A percentile compares a stretch with the other conserved stretches of the same genome.
These are phyloP conservation scores for Fusarium sp. DNA, from an alignment of 2,329 filamentous ascomycete genomes.

Conservation along the genomic window DNA sequence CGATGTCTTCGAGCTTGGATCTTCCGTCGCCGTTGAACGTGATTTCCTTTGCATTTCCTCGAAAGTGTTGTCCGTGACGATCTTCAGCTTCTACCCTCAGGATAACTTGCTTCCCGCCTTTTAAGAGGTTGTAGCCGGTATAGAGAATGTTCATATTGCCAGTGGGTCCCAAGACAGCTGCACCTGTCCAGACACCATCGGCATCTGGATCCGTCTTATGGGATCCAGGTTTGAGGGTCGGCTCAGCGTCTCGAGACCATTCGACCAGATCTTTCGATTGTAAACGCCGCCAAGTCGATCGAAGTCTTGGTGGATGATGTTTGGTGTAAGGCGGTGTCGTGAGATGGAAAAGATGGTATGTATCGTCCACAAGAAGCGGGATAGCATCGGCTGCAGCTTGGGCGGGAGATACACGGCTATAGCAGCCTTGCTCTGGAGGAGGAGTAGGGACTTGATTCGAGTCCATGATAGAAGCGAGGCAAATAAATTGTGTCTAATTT, in stretches of 20 bases:
- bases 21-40: too few species aligned
- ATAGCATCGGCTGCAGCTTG: conserved; percentile 56
- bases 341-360: conserved; percentile 57
- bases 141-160: conserved; percentile 56
- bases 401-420: conserved; percentile 47
- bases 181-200: conserved; percentile 55
- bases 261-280: conserved; percentile 50
- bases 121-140: conserved; percentile 54
- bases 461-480: too few species aligned
- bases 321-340: conserved; percentile 51
- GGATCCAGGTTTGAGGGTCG: neutral
- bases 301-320: conserved; percentile 53
- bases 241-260: conserved; percentile 50
- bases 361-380: conserved; percentile 54
- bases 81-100: too few species aligned
- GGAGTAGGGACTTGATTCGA: conserved; percentile 28
- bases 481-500: too few species aligned
- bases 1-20: conserved; percentile 51
- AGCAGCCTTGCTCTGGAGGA: conserved; percentile 48
- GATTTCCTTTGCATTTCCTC: neutral
- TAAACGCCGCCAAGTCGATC: conserved; percentile 52
- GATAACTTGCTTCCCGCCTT: conserved; percentile 34
- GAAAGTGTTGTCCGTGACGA: conserved; percentile 52
- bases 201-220: conserved; percentile 45
- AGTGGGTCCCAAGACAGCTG: conserved; percentile 52